phyloP scores from a whole-genome alignment of 139 green algal species.

The Picochlorum costavermella region DNA sequence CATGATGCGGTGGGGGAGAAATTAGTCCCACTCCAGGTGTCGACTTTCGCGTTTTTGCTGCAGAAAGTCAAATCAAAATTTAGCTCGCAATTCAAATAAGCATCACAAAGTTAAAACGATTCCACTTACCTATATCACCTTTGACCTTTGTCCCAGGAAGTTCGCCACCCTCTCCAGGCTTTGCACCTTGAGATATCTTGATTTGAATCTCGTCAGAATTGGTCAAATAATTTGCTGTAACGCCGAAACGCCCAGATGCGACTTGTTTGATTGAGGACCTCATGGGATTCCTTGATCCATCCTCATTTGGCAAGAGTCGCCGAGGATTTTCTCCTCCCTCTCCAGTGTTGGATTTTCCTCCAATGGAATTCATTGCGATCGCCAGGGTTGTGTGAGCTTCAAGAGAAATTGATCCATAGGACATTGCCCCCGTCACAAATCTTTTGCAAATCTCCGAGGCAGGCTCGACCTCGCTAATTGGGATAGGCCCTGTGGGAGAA shows the following conservation, averaged over 20 bases:
- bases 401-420: slow-evolving; percentile 78
- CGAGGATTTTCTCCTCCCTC: slow-evolving; percentile 91
- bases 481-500: slow-evolving; percentile 7
- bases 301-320: slow-evolving; percentile 61
- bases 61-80: slow-evolving; percentile 41
- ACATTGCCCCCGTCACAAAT: slow-evolving; percentile 84
- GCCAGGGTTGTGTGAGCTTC: slow-evolving; percentile 90
- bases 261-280: slow-evolving; percentile 84
- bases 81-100: slow-evolving; percentile 16
- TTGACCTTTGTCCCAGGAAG: slow-evolving; percentile 86
- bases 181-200: slow-evolving; percentile 79
- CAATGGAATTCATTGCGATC: slow-evolving; percentile 89
- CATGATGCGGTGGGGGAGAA: slow-evolving; percentile 90
- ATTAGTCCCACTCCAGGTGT: slow-evolving; percentile 87
- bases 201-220: slow-evolving; percentile 94
- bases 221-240: slow-evolving; percentile 88
- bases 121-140: slow-evolving; percentile 22
- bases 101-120: not conserved
- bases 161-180: slow-evolving; percentile 84
- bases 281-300: slow-evolving; percentile 76
- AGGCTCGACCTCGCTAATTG: slow-evolving; percentile 67
- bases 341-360: slow-evolving; percentile 70
- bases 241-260: slow-evolving; percentile 82
- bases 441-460: slow-evolving; percentile 82
- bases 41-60: slow-evolving; percentile 62